Evolutionary conservation across 768 basidiomycete species (phyloP), one percentile per base, ranked within the genome.

Genomic region (Lactarius psammicola): DNA sequence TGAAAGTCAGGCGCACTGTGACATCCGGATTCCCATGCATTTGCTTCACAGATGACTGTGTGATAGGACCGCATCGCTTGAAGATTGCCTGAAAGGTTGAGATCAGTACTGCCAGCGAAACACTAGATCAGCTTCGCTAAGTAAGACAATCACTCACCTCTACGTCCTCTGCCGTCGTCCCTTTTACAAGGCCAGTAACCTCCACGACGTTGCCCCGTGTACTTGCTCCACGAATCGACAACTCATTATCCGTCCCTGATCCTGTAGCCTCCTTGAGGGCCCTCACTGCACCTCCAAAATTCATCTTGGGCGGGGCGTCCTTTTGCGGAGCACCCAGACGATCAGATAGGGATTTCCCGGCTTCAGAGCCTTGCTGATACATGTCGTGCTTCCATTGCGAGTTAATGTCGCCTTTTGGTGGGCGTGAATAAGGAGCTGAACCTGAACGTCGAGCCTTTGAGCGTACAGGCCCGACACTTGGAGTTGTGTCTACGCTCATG

Each of bases 181-280:
- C 69, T 44, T 68, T 69, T 31, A 70, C 69, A 17, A 70, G 68
- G 23, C 69, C 69, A 23, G 64, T 59, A 33, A 70, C 69, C 28
- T 70, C 69, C 13, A 70, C 68, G 44, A 70, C 69, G 46, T 70
- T 70, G 51, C 69, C 68, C 33, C 64, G 56, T 44, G 67, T 63
- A 55, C 69, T 70, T n/a, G 69, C 69, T 8, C 69, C 69, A 40
- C 68, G 69, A 40, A 70, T 70, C 9, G 69, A 70, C 53, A 70
- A 30, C 20, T 64, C 67, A 1, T 59, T 61, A 44, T 62, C 63
- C 6, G 56, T 31, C 36, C 46, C 46, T 2, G 36, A 30, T 46
- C 68, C 67, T 9, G 69, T 68, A 17, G 69, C 69, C 26, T 68
- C 69, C 49, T 63, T 58, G 59, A 69, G 28, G n/a, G 69, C 69